phyloP scores from a whole-genome alignment of 306 rosid genomes.

The Echinosophora koreensis region DNA sequence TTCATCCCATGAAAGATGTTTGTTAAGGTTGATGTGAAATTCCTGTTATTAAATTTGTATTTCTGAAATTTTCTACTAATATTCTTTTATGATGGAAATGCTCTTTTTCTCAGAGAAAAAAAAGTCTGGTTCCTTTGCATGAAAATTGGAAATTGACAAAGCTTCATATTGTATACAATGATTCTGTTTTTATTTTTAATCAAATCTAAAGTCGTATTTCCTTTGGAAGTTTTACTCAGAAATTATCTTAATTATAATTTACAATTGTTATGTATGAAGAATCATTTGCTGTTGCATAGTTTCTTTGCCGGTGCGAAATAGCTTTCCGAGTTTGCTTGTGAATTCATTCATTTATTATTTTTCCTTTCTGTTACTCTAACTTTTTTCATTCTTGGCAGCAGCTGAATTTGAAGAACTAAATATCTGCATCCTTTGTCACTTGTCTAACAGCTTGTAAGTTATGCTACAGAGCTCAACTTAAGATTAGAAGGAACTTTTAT shows the following conservation, averaged over 20 bases:
- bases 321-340: slow-evolving; percentile 4
- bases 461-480: slow-evolving; percentile 18
- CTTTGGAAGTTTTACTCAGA: slow-evolving; percentile 32
- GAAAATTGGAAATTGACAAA: neutral
- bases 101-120: slow-evolving; percentile 25
- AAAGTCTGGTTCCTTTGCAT: slow-evolving; percentile 24
- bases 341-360: neutral
- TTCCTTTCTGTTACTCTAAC: neutral
- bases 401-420: slow-evolving; percentile 47
- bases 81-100: slow-evolving; percentile 23
- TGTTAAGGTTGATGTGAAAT: slow-evolving; percentile 36
- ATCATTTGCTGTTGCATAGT: neutral
- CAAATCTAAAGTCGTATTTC: slow-evolving; percentile 28
- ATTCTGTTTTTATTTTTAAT: neutral
- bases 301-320: neutral
- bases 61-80: neutral
- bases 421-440: slow-evolving; percentile 36
- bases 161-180: neutral
- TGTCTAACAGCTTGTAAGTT: slow-evolving; percentile 43
- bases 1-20: slow-evolving; percentile 33
- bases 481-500: slow-evolving; percentile 40
- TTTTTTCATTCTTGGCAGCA: slow-evolving; percentile 42
- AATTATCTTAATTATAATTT: slow-evolving; percentile 30
- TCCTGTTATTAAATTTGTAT: slow-evolving; percentile 40
- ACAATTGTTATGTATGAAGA: slow-evolving; percentile 11